These are phyloP conservation scores for Ziziphus jujuba DNA, from an alignment of 306 rosid genomes.

Conservation along the genomic window DNA sequence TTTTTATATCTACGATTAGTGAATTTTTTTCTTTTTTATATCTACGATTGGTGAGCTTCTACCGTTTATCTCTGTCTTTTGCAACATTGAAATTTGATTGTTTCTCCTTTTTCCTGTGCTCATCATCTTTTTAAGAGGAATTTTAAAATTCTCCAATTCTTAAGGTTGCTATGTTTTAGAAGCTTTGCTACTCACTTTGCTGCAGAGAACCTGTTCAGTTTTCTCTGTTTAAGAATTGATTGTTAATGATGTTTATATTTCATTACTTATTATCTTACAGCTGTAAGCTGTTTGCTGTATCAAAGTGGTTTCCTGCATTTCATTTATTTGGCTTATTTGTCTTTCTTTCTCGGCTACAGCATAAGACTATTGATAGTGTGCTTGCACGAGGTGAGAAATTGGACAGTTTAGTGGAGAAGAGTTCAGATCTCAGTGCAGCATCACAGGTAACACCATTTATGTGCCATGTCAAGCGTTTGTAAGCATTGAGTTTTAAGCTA, in stretches of 20 bases:
- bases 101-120: neutral
- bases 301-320: neutral
- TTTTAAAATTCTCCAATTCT: neutral
- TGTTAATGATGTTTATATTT: neutral
- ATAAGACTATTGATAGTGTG: slow-evolving; percentile 95
- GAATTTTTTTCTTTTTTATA: too few relatives aligned
- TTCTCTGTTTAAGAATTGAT: neutral
- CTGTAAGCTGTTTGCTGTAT: neutral
- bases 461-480: slow-evolving; percentile 6
- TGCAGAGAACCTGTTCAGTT: neutral
- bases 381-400: slow-evolving; percentile 95
- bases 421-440: slow-evolving; percentile 97
- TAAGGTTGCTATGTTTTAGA: neutral
- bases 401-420: slow-evolving; percentile 98
- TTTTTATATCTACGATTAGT: too few relatives aligned
- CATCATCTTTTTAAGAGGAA: neutral
- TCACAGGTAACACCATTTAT: slow-evolving; percentile 66
- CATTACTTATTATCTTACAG: neutral
- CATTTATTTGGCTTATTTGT: neutral
- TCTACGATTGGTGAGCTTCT: too few relatives aligned
- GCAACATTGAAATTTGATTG: neutral
- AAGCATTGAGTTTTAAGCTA: neutral
- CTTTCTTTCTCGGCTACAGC: slow-evolving; percentile 49
- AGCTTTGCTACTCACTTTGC: neutral
- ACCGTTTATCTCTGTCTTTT: too few relatives aligned